Percentiles rank a stretch among this genome's conserved stretches.
These are phyloP conservation scores for Teunomyces funiuensis DNA, from an alignment of 805 yeast species.

Conservation along the genomic window DNA sequence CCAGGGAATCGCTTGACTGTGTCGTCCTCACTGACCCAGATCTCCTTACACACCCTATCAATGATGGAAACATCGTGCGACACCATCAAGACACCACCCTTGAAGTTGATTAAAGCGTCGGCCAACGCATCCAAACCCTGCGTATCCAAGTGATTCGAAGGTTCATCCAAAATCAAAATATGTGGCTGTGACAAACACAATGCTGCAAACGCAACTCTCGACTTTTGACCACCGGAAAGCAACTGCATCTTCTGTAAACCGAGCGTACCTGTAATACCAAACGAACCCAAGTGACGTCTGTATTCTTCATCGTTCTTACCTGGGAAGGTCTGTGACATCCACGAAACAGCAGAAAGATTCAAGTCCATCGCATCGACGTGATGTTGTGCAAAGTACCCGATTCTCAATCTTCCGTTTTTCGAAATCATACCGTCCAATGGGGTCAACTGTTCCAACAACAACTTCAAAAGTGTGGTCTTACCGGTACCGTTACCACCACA, in stretches of 20 bases:
- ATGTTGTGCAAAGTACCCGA: slow-evolving; percentile 97
- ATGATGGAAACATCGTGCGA: slow-evolving; percentile 95
- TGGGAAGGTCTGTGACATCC: slow-evolving; percentile 89
- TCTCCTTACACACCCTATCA: slow-evolving; percentile 84
- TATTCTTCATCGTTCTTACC: slow-evolving; percentile 96
- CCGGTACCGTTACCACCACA: slow-evolving; percentile 99
- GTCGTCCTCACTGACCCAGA: slow-evolving; percentile 93
- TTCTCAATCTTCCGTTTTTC: slow-evolving; percentile 80
- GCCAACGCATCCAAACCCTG: slow-evolving; percentile 95
- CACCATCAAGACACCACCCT: slow-evolving; percentile 97
- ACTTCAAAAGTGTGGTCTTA: slow-evolving; percentile 89
- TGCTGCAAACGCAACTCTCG: slow-evolving; percentile 97
- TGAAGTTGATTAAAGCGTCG: slow-evolving; percentile 81
- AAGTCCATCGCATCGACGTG: slow-evolving; percentile 98
- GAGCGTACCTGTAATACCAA: slow-evolving; percentile 93
- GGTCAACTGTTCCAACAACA: slow-evolving; percentile 71
- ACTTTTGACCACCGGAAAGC: slow-evolving; percentile 96
- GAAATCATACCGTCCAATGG: slow-evolving; percentile 81
- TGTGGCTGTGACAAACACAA: slow-evolving; percentile 89
- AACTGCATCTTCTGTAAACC: slow-evolving; percentile 88
- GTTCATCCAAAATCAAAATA: slow-evolving; percentile 90
- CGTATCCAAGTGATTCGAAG: slow-evolving; percentile 97
- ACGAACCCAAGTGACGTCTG: slow-evolving; percentile 93
- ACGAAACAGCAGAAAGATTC: slow-evolving; percentile 78
- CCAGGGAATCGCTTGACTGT: slow-evolving; percentile 79